phyloP scores from a whole-genome alignment of 2,329 filamentous ascomycete species.

The Penicillium glabrum region DNA sequence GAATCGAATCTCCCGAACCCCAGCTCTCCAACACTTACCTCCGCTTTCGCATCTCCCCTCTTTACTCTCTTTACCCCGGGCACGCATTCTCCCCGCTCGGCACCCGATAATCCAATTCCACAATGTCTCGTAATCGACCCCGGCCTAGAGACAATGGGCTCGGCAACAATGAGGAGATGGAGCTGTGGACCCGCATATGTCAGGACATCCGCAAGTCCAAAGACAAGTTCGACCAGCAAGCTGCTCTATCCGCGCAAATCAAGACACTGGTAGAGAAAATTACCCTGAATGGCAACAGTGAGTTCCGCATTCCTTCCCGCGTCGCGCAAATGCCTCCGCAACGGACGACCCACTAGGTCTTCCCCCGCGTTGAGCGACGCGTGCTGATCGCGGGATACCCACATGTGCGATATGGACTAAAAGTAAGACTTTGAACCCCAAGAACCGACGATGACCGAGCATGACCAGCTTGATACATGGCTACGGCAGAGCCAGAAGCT shows the following conservation, averaged over 20 bases:
- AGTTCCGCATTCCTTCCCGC: constrained; percentile 22
- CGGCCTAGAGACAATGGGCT: constrained; percentile 43
- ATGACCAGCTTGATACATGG: constrained; percentile 46
- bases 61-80: background rate
- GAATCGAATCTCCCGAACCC: background rate
- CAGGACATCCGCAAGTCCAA: constrained; percentile 45
- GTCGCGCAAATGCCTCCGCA: background rate
- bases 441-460: constrained; percentile 41
- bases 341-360: background rate
- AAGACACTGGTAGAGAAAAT: constrained; percentile 46
- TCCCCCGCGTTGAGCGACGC: background rate
- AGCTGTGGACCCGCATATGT: constrained; percentile 47
- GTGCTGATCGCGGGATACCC: background rate
- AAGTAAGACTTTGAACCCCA: constrained; percentile 12
- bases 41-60: background rate
- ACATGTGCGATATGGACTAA: constrained; percentile 1
- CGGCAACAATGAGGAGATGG: constrained; percentile 46
- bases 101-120: background rate
- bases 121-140: constrained; percentile 46
- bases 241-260: constrained; percentile 41
- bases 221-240: constrained; percentile 46
- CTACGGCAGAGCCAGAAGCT: constrained; percentile 49
- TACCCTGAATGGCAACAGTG: constrained; percentile 41
- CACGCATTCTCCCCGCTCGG: background rate
- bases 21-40: background rate